Base-by-base conservation (phyloP, 805 yeast species). In the Saccharomycopsis babjevae region DNA sequence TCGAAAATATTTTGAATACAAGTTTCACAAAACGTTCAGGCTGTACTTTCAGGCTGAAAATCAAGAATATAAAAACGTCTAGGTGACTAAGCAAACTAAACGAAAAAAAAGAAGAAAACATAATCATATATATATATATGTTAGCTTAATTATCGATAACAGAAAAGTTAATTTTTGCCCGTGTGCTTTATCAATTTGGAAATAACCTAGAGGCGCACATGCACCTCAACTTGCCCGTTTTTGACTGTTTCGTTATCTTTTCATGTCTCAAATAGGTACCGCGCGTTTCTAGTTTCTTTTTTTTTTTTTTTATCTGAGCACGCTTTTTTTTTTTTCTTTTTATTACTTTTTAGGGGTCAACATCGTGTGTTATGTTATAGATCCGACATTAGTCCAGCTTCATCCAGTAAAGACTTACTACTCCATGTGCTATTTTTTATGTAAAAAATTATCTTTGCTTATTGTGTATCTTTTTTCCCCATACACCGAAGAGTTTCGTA, bases 141-240 rank as follows among this genome's bases (percentile, higher is more conserved):
- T 40, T 16, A n/a, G 22, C 46, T 16, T n/a, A n/a, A 22, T 46
- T 46, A 46, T 22, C 30, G 52, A 46, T 46, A 46, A 46, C 20
- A 42, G 25, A 42, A 18, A 42, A 18, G 25, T 42, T 16, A 42
- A 18, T 18, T 22, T 42, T 18, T 22, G 50, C 20, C 50, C 50
- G 32, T 28, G 52, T 46, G 52, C 52, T 46, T 46, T 46, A 46
- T 46, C 52, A 46, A 46, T 46, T 46, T 46, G 52, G 52, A 46
- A 46, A 46, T 46, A 15, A 28, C 5, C 38, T 34, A 34, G 28
- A 46, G 52, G 52, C 52, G 52, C 52, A 43, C 52, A 46, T 46
- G 52, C 52, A 46, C n/a, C 46, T 16, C 22, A 46, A 13, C 52
- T 22, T 16, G 25, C 50, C 18, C 32, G 38, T 46, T 46, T 46